These are phyloP conservation scores for Phlebopus sp. DNA, from an alignment of 1,284 basidiomycete species.

Conservation along the genomic window DNA sequence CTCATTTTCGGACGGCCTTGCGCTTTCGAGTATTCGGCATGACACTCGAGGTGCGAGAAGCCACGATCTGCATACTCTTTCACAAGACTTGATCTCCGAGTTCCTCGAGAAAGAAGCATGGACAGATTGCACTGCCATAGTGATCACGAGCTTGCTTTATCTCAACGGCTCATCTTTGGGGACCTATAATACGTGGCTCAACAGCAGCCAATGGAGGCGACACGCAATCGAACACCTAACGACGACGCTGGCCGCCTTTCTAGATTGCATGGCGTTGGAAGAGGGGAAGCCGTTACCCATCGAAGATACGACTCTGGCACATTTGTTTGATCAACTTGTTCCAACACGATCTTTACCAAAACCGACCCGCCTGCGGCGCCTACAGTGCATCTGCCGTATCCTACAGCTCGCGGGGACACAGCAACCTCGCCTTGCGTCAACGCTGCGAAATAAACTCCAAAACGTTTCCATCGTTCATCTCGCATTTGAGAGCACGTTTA, in stretches of 20 bases:
- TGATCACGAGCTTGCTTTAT: slow-evolving; percentile 45
- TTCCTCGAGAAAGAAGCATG: slow-evolving; percentile 40
- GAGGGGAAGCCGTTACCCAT: slow-evolving; percentile 18
- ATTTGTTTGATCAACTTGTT: slow-evolving; percentile 19
- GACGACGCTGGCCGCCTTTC: slow-evolving; percentile 20
- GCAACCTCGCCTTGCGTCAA: slow-evolving; percentile 11
- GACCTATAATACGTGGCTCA: slow-evolving; percentile 32
- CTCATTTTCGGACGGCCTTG: slow-evolving; percentile 10
- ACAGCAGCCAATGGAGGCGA: slow-evolving; percentile 19
- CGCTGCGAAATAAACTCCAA: slow-evolving; percentile 18
- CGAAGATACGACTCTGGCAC: slow-evolving; percentile 12
- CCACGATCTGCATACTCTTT: slow-evolving; percentile 21
- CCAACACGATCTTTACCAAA: not conserved
- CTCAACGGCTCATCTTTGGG: slow-evolving; percentile 19
- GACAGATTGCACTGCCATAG: slow-evolving; percentile 40
- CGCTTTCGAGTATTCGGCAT: slow-evolving; percentile 22
- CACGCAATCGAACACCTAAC: slow-evolving; percentile 8
- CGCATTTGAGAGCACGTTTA: slow-evolving; percentile 25
- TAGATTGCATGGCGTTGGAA: slow-evolving; percentile 19
- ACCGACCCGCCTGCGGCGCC: not conserved
- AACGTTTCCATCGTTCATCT: slow-evolving; percentile 14
- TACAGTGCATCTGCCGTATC: slow-evolving; percentile 21
- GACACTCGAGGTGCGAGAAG: slow-evolving; percentile 22
- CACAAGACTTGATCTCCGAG: slow-evolving; percentile 25
- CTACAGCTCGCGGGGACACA: slow-evolving; percentile 15